Percentiles rank a stretch among this genome's conserved stretches.
phyloP scores from a whole-genome alignment of 805 yeast genomes.

The Wickerhamiella hasegawae region DNA sequence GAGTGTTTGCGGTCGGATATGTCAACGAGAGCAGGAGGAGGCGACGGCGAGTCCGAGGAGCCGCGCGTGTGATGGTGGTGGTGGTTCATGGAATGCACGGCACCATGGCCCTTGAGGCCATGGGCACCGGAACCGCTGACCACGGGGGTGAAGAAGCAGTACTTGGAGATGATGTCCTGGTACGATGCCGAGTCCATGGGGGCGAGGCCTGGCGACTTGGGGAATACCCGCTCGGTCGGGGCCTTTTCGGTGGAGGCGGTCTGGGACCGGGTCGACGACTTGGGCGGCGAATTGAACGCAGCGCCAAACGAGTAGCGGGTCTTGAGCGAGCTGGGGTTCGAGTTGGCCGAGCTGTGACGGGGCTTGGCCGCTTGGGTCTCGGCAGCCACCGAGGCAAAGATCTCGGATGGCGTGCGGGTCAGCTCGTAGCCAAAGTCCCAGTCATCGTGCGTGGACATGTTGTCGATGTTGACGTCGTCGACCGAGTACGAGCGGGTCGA shows the following conservation, averaged over 20 bases:
- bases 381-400: conserved; percentile 2
- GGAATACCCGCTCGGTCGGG: conserved; percentile 2
- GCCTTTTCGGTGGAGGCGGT: background rate
- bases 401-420: conserved; percentile 1
- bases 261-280: background rate
- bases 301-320: conserved; percentile 20
- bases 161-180: conserved; percentile 24
- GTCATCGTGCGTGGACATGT: background rate
- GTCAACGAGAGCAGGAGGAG: too few species aligned
- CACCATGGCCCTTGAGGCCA: too few species aligned
- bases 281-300: conserved; percentile 8
- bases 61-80: too few species aligned
- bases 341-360: background rate
- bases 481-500: background rate
- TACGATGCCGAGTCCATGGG: conserved; percentile 23
- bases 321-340: conserved; percentile 5
- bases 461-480: background rate
- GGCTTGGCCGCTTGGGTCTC: conserved; percentile 3
- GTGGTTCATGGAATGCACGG: too few species aligned
- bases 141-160: conserved; percentile 24
- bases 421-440: background rate
- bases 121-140: background rate
- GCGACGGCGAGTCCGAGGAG: too few species aligned
- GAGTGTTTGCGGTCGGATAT: too few species aligned
- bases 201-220: background rate